A percentile compares a stretch with the other conserved stretches of the same genome.
These are phyloP conservation scores for Colletotrichum coccodes DNA, from an alignment of 2,329 filamentous ascomycete species.

Conservation along the genomic window DNA sequence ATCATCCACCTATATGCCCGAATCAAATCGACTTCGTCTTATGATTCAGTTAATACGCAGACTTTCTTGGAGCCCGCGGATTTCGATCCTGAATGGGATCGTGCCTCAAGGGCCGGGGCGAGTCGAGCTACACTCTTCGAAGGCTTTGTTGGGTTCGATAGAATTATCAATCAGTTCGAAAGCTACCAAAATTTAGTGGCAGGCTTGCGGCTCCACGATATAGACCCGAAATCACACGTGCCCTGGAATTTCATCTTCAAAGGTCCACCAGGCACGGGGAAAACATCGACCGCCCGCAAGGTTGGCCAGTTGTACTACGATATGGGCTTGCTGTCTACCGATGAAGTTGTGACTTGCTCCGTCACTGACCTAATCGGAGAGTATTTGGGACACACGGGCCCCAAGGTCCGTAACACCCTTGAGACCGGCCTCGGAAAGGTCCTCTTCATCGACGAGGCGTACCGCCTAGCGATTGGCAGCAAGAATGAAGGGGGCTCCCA, in stretches of 20 bases:
- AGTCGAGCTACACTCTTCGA: conserved; percentile 57
- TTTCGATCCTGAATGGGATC: conserved; percentile 57
- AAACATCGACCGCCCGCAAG: conserved; percentile 66
- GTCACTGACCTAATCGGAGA: conserved; percentile 64
- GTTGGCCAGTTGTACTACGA: conserved; percentile 69
- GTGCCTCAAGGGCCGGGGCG: conserved; percentile 38
- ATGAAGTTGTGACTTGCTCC: conserved; percentile 63
- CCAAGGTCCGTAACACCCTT: conserved; percentile 60
- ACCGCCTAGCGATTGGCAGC: conserved; percentile 53
- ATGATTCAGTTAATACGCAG: conserved; percentile 1
- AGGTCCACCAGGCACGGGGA: conserved; percentile 68
- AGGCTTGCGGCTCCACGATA: conserved; percentile 58
- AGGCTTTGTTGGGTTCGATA: conserved; percentile 66
- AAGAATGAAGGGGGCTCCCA: too few species aligned
- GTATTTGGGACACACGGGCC: conserved; percentile 67
- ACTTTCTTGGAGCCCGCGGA: conserved; percentile 37
- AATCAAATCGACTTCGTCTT: background rate
- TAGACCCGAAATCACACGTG: conserved; percentile 63
- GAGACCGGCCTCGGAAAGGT: conserved; percentile 64
- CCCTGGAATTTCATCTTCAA: conserved; percentile 68
- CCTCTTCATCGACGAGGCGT: conserved; percentile 67
- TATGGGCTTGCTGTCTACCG: conserved; percentile 63
- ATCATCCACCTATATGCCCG: background rate
- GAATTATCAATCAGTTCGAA: conserved; percentile 61
- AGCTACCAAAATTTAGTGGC: conserved; percentile 62